Evolutionary conservation across 768 basidiomycete genomes (phyloP), one percentile per base, ranked within the genome.

Genomic region (Boletus fagicola): DNA sequence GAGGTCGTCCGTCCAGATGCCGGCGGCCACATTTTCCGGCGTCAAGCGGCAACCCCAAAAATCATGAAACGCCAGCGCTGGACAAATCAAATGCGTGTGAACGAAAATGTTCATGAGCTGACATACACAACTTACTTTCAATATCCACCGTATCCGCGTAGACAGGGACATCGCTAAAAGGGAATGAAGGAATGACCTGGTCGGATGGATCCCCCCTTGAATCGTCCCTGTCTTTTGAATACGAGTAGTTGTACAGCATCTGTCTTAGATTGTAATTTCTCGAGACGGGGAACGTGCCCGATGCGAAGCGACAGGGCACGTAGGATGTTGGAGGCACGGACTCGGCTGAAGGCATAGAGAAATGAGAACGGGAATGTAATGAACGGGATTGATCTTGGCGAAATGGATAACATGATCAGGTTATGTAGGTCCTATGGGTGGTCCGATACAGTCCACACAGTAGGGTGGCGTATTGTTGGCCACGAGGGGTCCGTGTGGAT

Each of bases 141-240:
- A 78, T 74, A 61, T 83, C 68, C 15, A 77, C 61, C 7, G 78
- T 79, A 54, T 80, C 71, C 8, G 75, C 78, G 24, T 61, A 73
- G 16, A 71, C 47, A 46, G 62, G 63, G 16, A 62, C 64, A 13
- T 71, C 63, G 49, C 42, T 60, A 65, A 69, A 72, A 0, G 70
- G 71, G 51, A 71, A 65, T 15, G 63, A 61, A 56, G 71, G 71
- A 35, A 80, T 62, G 56, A 81, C 67, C 7, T 60, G 60, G 58
- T 61, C 58, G 26, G 69, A 63, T 46, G 51, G 22, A 51, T 58
- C 35, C 16, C 35, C 22, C 4, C 38, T 36, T n/a, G 39, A 35
- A 30, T 49, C 40, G 52, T 49, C 47, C 51, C 28, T 44, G 53
- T 15, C 49, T 12, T 31, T 33, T 11, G 55, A 24, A 18, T 48